Evolutionary conservation across 495 filamentous ascomycete species (phyloP).

Genomic region (Terfezia claveryi): DNA sequence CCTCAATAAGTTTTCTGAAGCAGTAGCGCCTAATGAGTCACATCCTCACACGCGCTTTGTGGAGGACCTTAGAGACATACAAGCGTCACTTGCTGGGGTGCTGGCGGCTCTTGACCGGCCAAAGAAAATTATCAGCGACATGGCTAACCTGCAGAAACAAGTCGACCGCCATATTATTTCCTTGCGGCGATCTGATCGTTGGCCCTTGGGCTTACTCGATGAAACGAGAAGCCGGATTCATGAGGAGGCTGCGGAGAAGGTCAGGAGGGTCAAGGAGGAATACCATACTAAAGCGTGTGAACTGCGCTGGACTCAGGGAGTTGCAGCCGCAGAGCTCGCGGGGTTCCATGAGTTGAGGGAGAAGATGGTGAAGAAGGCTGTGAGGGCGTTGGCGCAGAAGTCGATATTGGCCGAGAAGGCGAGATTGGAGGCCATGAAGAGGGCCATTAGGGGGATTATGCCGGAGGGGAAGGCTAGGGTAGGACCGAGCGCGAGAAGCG

Average conservation of each 20-base stretch:
- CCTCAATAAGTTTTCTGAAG: slow-evolving; percentile 46
- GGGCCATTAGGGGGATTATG: slow-evolving; percentile 40
- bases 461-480: background rate
- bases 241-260: slow-evolving; percentile 56
- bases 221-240: slow-evolving; percentile 58
- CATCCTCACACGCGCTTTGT: slow-evolving; percentile 57
- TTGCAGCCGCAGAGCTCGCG: slow-evolving; percentile 74
- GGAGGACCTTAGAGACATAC: slow-evolving; percentile 47
- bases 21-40: slow-evolving; percentile 43
- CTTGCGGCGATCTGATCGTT: slow-evolving; percentile 46
- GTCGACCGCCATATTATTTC: slow-evolving; percentile 56
- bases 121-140: slow-evolving; percentile 47
- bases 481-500: too few species aligned
- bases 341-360: slow-evolving; percentile 82
- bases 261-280: slow-evolving; percentile 40
- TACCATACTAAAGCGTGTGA: slow-evolving; percentile 47
- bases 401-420: slow-evolving; percentile 60
- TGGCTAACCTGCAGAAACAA: slow-evolving; percentile 38
- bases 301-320: slow-evolving; percentile 75
- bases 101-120: slow-evolving; percentile 65
- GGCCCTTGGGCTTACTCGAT: slow-evolving; percentile 68
- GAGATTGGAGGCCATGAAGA: slow-evolving; percentile 56
- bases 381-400: slow-evolving; percentile 51
- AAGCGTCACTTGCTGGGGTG: slow-evolving; percentile 59
- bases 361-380: slow-evolving; percentile 47